phyloP scores from a whole-genome alignment of 1,284 basidiomycete species.

The Cystobasidium sp. region DNA sequence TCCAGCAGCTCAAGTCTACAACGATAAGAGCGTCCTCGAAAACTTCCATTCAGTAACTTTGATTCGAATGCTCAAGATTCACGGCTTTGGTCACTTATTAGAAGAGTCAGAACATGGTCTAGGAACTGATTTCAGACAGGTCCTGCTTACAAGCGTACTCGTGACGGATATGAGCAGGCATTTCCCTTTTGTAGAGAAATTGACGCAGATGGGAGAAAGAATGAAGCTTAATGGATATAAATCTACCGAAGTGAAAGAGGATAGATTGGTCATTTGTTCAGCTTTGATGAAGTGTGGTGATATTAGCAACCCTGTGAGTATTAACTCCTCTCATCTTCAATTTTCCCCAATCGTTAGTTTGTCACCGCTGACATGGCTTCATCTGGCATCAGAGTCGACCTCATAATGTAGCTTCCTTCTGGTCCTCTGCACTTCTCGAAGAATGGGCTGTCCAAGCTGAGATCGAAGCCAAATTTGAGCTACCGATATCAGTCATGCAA shows the following conservation, averaged over 20 bases:
- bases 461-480: constrained; percentile 74
- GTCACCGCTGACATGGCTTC: background rate
- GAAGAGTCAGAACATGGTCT: constrained; percentile 47
- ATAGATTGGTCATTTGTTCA: constrained; percentile 79
- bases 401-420: constrained; percentile 81
- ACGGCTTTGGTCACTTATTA: constrained; percentile 67
- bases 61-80: constrained; percentile 76
- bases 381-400: constrained; percentile 73
- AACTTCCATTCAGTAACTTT: constrained; percentile 89
- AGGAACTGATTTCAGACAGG: constrained; percentile 66
- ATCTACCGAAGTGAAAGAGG: constrained; percentile 58
- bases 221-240: constrained; percentile 55
- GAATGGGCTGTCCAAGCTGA: constrained; percentile 88
- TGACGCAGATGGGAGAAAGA: constrained; percentile 60
- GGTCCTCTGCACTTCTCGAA: constrained; percentile 81
- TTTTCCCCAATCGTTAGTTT: background rate
- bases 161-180: constrained; percentile 94
- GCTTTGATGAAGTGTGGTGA: constrained; percentile 93
- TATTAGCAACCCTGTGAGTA: constrained; percentile 85
- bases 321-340: constrained; percentile 10
- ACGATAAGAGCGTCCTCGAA: constrained; percentile 85
- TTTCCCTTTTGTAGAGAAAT: constrained; percentile 75
- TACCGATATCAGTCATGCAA: constrained; percentile 70
- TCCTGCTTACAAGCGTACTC: constrained; percentile 77
- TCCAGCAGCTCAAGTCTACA: constrained; percentile 82